Evolutionary conservation across 371 early-diverging fungal genomes (phyloP).

Genomic region (Mucor racemosus): DNA sequence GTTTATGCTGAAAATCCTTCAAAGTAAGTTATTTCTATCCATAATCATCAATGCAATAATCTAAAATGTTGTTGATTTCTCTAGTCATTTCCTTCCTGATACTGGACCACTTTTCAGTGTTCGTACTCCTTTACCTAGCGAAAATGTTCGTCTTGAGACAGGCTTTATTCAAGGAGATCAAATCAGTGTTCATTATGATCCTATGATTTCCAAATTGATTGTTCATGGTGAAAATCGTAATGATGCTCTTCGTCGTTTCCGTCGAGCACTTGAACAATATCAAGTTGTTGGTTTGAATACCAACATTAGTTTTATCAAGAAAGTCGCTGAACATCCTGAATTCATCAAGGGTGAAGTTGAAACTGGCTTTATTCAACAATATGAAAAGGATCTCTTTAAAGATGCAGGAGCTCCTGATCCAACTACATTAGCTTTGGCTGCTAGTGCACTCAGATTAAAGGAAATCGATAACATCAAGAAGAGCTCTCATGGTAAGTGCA

Average conservation of each 20-base stretch:
- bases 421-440: constrained; percentile 73
- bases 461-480: constrained; percentile 47
- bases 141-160: constrained; percentile 85
- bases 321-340: constrained; percentile 78
- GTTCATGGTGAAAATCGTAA: constrained; percentile 86
- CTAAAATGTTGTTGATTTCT: background rate
- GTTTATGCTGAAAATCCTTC: constrained; percentile 97
- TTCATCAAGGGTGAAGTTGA: constrained; percentile 91
- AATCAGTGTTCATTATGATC: constrained; percentile 94
- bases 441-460: constrained; percentile 64
- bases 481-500: constrained; percentile 29
- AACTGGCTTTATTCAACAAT: constrained; percentile 91
- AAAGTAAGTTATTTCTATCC: constrained; percentile 56
- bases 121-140: constrained; percentile 66
- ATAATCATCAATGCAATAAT: background rate
- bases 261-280: constrained; percentile 82
- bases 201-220: constrained; percentile 97
- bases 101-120: constrained; percentile 87
- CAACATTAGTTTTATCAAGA: constrained; percentile 90
- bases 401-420: constrained; percentile 53
- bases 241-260: constrained; percentile 81
- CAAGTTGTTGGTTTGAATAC: constrained; percentile 91
- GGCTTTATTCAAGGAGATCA: constrained; percentile 92
- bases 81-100: constrained; percentile 90
- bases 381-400: constrained; percentile 71